Conservation (phyloP, 2,329 filamentous ascomycete genomes). For the Curvularia sp. region DNA sequence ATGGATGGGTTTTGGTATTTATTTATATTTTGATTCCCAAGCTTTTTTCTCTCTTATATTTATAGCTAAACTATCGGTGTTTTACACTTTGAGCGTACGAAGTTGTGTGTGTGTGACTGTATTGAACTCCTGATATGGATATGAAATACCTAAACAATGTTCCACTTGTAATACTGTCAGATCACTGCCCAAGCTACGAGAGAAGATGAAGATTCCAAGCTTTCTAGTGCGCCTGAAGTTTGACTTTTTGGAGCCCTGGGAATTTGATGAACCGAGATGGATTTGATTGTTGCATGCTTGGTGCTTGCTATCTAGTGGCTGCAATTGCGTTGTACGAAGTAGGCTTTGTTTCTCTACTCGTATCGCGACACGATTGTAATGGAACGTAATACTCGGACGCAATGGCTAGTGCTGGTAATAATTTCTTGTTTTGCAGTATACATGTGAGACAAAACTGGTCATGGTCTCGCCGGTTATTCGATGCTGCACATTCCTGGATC, state of each 20-base stretch:
- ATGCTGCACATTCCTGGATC: no score
- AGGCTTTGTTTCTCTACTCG: no score
- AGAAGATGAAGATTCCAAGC: no score
- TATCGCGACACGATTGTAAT: background rate
- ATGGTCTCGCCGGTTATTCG: no score
- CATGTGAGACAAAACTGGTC: background rate
- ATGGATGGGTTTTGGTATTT: background rate
- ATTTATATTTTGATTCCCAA: conserved; percentile 7
- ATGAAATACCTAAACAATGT: background rate
- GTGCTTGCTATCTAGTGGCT: no score
- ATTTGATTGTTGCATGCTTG: no score
- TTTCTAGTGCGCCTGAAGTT: no score
- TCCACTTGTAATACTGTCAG: no score
- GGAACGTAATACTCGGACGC: background rate
- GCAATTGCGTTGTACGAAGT: no score
- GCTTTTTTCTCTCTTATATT: background rate
- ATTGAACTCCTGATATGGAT: background rate
- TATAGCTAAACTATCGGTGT: conserved; percentile 5
- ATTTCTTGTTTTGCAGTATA: background rate
- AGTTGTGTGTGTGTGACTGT: background rate
- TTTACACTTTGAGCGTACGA: background rate
- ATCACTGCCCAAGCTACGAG: background rate
- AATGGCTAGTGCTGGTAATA: background rate
- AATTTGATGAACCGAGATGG: no score
- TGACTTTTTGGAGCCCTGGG: no score